phyloP scores from a whole-genome alignment of 345 rosid species.

The Diplotaxis tenuifolia region DNA sequence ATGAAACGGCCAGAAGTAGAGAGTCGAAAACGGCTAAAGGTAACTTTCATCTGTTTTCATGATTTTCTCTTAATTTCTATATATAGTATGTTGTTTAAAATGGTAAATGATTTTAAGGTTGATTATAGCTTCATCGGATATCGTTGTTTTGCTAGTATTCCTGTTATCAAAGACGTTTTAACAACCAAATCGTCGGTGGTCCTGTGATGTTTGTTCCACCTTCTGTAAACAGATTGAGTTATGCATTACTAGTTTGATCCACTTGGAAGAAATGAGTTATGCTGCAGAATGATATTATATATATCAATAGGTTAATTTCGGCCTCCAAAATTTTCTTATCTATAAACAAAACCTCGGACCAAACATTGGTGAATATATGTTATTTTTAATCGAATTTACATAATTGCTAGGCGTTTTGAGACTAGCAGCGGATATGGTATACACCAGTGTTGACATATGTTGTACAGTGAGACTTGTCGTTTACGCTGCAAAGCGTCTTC shows the following conservation, averaged over 20 bases:
- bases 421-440: background rate
- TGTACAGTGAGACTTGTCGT: background rate
- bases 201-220: background rate
- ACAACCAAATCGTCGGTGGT: background rate
- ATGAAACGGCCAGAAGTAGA: background rate
- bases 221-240: background rate
- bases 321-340: background rate
- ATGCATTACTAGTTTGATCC: background rate
- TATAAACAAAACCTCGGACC: background rate
- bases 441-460: background rate
- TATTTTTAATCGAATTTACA: background rate
- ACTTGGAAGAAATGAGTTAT: background rate
- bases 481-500: background rate
- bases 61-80: background rate
- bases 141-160: background rate
- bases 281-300: background rate
- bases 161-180: background rate
- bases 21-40: background rate
- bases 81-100: background rate
- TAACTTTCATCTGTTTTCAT: background rate
- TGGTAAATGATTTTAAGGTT: background rate
- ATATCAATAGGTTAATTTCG: background rate
- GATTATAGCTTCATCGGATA: background rate
- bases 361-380: background rate
- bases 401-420: background rate